Evolutionary conservation across 345 rosid genomes (phyloP), one percentile per base, ranked within the genome.

Genomic region (Iberis pinnata): DNA sequence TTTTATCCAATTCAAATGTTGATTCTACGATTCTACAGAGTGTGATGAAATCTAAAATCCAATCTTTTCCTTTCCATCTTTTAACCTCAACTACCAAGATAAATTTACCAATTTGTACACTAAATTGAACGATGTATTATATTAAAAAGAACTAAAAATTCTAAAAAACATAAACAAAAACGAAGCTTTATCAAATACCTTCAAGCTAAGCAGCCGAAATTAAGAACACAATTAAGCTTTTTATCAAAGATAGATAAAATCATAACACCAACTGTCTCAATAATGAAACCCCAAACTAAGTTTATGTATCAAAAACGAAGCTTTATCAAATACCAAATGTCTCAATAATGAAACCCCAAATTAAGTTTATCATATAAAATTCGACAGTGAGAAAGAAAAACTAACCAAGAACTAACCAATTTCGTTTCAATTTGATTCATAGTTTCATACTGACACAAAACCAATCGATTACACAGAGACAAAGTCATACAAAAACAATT

Each of bases 11-110:
- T 70, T 81, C 86, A 56, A 77, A 46, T 43, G 83, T 73, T 2
- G n/a, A n/a, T n/a, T n/a, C n/a, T n/a, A n/a, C n/a, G 88, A 84
- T 43, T 84, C 86, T 63, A 75, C 79, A 5, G 93, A 81, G 50
- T 74, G 80, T 33, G 78, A 60, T 26, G 93, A 51, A 37, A 70
- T 73, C 79, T 75, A 48, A 43, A 33, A 54, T 70, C 71, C 32
- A 56, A 61, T 70, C 78, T 77, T 19, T 52, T 63, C 47, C 70
- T 61, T 24, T 81, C 85, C 88, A 84, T 84, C 32, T 49, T 41
- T 12, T 9, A 41, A 26, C 43, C 42, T 54, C 43, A n/a, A n/a
- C n/a, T n/a, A n/a, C n/a, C n/a, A n/a, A n/a, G n/a, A n/a, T n/a
- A n/a, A n/a, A n/a, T n/a, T n/a, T 9, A 58, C 46, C 18, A 58